phyloP scores from a whole-genome alignment of 148 eudicot species.

The Rhododendron griersonianum region DNA sequence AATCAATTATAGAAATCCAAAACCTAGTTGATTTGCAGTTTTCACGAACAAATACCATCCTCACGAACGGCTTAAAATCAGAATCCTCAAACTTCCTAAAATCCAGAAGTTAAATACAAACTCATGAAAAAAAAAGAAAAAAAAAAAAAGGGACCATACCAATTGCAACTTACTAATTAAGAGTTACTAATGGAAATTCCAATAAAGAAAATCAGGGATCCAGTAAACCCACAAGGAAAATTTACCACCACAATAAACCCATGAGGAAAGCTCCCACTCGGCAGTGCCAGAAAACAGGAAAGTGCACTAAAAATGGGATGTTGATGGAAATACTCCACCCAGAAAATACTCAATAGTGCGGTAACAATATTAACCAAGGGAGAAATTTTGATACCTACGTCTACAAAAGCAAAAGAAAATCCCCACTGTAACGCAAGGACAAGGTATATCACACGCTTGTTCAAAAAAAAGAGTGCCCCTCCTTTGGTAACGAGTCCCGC shows the following conservation, averaged over 20 bases:
- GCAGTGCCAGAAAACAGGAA: not conserved
- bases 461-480: no score
- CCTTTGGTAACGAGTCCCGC: not conserved
- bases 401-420: no score
- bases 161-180: no score
- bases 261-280: not conserved
- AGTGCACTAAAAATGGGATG: no score
- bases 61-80: not conserved
- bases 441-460: no score
- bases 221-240: not conserved
- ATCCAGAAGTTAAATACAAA: no score
- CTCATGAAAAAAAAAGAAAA: not conserved
- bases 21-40: not conserved
- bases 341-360: not conserved
- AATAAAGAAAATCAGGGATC: no score
- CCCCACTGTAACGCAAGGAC: not conserved
- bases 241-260: not conserved
- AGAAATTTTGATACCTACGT: no score
- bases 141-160: no score
- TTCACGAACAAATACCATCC: no score
- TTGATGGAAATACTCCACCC: no score
- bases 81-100: not conserved
- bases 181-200: not conserved
- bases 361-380: not conserved
- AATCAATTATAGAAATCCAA: no score